These are phyloP conservation scores for Diplodia scrobiculata DNA, from an alignment of 2,329 filamentous ascomycete species.

Conservation along the genomic window DNA sequence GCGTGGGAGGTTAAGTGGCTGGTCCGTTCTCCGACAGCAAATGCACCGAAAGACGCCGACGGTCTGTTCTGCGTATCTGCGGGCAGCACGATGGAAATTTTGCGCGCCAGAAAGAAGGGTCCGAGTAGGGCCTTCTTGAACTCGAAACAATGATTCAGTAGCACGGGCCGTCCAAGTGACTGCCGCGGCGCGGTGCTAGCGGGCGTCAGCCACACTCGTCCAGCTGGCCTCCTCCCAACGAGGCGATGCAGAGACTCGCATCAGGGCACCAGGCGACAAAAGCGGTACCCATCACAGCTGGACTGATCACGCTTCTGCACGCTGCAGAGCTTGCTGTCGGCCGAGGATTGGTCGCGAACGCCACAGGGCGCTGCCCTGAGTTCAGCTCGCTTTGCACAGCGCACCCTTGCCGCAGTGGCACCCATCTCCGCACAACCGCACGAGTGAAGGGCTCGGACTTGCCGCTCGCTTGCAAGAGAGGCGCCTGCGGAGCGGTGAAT, in stretches of 20 bases:
- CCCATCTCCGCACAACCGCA: slow-evolving; percentile 6
- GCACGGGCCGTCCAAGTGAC: background rate
- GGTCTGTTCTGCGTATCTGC: background rate
- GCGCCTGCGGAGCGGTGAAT: slow-evolving; percentile 6
- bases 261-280: background rate
- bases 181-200: background rate
- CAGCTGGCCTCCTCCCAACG: background rate
- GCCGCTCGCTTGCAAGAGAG: slow-evolving; percentile 22
- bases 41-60: slow-evolving; percentile 23
- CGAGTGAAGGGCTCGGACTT: slow-evolving; percentile 14
- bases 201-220: slow-evolving; percentile 1
- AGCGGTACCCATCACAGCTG: slow-evolving; percentile 9
- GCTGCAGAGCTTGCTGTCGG: slow-evolving; percentile 5
- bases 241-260: slow-evolving; percentile 3
- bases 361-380: slow-evolving; percentile 4
- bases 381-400: slow-evolving; percentile 14
- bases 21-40: background rate
- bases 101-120: background rate
- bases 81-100: background rate
- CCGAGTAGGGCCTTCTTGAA: background rate
- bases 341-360: slow-evolving; percentile 10
- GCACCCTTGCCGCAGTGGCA: background rate
- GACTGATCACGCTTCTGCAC: background rate
- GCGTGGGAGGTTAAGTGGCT: background rate
- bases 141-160: background rate